Evolutionary conservation across 768 basidiomycete species (phyloP), one percentile per base, ranked within the genome.

Genomic region (Tubosaeta sp.): DNA sequence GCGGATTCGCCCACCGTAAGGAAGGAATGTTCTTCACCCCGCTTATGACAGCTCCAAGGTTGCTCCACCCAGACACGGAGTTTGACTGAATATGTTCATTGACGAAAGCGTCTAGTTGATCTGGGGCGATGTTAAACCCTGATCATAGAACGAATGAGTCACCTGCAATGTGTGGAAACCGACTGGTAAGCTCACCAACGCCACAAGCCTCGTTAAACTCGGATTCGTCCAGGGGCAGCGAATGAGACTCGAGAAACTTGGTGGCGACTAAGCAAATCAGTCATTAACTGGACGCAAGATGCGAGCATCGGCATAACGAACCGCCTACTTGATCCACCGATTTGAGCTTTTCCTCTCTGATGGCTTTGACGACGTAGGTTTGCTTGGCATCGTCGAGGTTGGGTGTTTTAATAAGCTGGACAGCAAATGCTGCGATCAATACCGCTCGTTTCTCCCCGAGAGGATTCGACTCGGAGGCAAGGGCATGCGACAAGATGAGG

Each of bases 321-420:
- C 95, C 95, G 48, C 80, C 75, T 25, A 97, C 83, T 75, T 97
- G 95, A 67, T 97, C 95, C 4, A 82, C 78, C 32, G 79, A 82
- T 71, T 86, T 89, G 52, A 98, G 69, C 57, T 80, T 80, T 19
- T 81, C 85, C 50, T 84, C 79, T n/a, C 83, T 66, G 60, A 98
- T 84, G 55, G 77, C 81, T n/a, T 72, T 67, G 34, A 91, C 75
- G 16, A 86, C 72, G 68, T 83, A 91, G 42, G 71, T 74, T 54
- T 79, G 77, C 65, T 82, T 82, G n/a, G 70, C 72, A 31, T 75
- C 71, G 5, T 71, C 78, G 35, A 92, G 62, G 6, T 62, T 59
- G 14, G 69, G 65, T 0, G 73, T 59, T 71, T 91, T 95, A 25
- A 75, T 72, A 13, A 86, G 71, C 39, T 78, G 75, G 17, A 82